Conservation (phyloP, 192 early-diverging fungal genomes). For the Piromyces sp. region DNA sequence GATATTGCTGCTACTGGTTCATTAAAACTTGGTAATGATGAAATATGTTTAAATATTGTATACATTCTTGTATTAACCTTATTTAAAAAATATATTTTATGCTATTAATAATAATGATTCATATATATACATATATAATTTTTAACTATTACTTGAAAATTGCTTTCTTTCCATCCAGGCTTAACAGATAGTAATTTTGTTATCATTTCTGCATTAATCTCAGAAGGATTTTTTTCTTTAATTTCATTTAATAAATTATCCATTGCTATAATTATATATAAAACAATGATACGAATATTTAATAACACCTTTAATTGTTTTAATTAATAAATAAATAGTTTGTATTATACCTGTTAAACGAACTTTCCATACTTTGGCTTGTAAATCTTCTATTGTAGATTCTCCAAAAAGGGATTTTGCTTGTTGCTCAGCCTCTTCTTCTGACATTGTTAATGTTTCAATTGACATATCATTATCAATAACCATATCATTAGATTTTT, state of each 20-base stretch:
- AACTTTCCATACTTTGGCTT: conserved; percentile 73
- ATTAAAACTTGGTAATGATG: conserved; percentile 41
- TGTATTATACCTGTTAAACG: conserved; percentile 46
- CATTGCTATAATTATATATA: conserved; percentile 17
- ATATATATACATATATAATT: background rate
- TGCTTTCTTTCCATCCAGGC: conserved; percentile 94
- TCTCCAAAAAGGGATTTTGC: conserved; percentile 44
- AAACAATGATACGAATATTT: too few relatives aligned
- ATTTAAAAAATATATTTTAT: background rate
- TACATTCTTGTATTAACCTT: background rate
- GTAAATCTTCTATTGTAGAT: conserved; percentile 32
- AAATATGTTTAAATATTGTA: background rate
- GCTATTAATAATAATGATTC: too few relatives aligned
- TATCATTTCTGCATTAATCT: conserved; percentile 63
- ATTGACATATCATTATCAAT: conserved; percentile 5
- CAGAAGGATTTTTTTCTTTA: conserved; percentile 19
- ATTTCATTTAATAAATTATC: conserved; percentile 56
- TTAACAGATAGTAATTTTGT: conserved; percentile 59
- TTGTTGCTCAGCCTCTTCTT: conserved; percentile 40
- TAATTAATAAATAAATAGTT: too few relatives aligned
- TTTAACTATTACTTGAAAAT: conserved; percentile 54
- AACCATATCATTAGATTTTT: conserved; percentile 13
- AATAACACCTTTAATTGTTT: too few relatives aligned
- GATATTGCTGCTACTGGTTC: conserved; percentile 52
- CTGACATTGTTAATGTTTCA: conserved; percentile 40